phyloP scores from a whole-genome alignment of 1,139 yeast species.

The Pichia sp. region DNA sequence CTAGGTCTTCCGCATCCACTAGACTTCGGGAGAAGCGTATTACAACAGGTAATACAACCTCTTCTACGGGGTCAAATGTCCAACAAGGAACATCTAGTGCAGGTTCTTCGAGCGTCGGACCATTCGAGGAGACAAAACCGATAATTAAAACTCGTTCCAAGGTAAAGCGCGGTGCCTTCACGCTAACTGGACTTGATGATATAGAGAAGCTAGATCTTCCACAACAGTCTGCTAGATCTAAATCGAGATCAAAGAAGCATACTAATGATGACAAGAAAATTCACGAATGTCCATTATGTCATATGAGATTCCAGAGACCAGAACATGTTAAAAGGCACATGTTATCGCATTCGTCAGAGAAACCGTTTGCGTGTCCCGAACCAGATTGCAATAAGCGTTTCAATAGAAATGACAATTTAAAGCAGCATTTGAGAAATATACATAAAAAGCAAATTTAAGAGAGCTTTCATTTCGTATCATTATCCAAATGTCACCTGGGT shows the following conservation, averaged over 20 bases:
- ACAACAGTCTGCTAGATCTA: constrained; percentile 26
- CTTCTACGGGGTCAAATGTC: not conserved
- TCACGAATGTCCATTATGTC: constrained; percentile 75
- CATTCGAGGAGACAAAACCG: not conserved
- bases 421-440: constrained; percentile 62
- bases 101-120: too few relatives aligned
- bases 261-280: constrained; percentile 51
- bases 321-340: constrained; percentile 90
- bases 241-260: constrained; percentile 28
- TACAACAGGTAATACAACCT: too few relatives aligned
- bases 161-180: constrained; percentile 2
- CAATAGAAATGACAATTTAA: constrained; percentile 60
- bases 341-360: constrained; percentile 81
- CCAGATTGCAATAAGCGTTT: constrained; percentile 74
- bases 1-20: too few relatives aligned
- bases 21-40: too few relatives aligned
- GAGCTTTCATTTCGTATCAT: too few relatives aligned
- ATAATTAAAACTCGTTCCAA: constrained; percentile 7
- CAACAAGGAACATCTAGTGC: not conserved
- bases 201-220: constrained; percentile 26
- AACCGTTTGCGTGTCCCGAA: constrained; percentile 72
- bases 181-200: constrained; percentile 11
- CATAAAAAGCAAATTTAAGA: constrained; percentile 31
- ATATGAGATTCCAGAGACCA: constrained; percentile 72
- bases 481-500: too few relatives aligned